Conservation (phyloP, 345 rosid genomes). For the Ailanthus altissimus region DNA sequence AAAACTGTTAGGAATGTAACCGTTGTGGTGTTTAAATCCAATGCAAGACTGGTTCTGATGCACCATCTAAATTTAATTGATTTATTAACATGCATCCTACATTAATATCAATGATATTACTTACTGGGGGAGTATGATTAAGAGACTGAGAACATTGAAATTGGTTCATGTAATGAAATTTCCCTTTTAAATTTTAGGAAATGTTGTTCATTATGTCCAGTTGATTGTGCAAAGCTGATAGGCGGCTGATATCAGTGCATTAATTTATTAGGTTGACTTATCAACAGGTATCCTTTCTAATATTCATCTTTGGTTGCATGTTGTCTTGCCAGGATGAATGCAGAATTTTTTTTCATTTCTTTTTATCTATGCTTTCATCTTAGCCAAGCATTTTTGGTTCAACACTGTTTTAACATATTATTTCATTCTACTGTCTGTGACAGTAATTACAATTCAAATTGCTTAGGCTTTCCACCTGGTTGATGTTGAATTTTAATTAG, state of each 20-base stretch:
- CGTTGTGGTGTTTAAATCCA: not conserved
- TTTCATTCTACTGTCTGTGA: no score
- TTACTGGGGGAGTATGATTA: not conserved
- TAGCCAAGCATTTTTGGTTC: not conserved
- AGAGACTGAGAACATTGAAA: not conserved
- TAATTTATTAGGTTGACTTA: not conserved
- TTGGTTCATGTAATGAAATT: not conserved
- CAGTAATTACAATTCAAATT: not conserved
- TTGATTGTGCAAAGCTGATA: not conserved
- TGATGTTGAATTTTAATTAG: not conserved
- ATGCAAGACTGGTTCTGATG: not conserved
- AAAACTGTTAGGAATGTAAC: not conserved
- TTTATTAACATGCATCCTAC: not conserved
- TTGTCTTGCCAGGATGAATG: not conserved
- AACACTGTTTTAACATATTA: not conserved
- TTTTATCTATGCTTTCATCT: not conserved
- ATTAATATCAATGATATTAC: not conserved
- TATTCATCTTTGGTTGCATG: not conserved
- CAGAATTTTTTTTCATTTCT: not conserved
- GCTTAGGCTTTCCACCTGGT: not conserved
- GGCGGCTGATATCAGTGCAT: not conserved
- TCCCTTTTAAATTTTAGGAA: not conserved
- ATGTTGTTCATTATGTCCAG: not conserved
- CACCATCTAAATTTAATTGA: not conserved
- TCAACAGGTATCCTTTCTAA: not conserved